A percentile compares a stretch with the other conserved stretches of the same genome.
phyloP scores from a whole-genome alignment of 768 basidiomycete species.

The Hericium alpestre region DNA sequence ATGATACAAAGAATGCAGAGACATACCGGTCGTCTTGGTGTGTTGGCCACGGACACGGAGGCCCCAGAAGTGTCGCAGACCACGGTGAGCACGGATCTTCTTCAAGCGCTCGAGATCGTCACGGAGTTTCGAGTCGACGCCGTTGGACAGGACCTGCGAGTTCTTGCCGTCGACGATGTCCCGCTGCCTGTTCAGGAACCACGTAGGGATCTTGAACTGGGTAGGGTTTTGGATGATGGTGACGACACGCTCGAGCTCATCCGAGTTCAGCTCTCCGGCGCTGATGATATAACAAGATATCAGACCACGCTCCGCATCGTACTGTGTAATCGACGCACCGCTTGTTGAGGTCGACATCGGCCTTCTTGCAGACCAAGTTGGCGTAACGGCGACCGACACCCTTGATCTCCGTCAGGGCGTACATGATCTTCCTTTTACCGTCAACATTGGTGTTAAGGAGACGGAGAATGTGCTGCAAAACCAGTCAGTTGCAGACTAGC shows the following conservation, averaged over 20 bases:
- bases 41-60: constrained; percentile 95
- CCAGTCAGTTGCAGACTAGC: not conserved
- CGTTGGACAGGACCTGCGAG: constrained; percentile 91
- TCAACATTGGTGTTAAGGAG: constrained; percentile 99
- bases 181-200: constrained; percentile 99
- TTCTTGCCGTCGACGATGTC: constrained; percentile 97
- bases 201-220: constrained; percentile 98
- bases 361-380: constrained; percentile 99
- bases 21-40: constrained; percentile 93
- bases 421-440: constrained; percentile 99
- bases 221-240: constrained; percentile 99
- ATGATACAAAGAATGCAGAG: not conserved
- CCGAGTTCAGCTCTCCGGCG: constrained; percentile 98
- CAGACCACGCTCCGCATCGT: too few relatives aligned
- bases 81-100: constrained; percentile 97
- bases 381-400: constrained; percentile 99
- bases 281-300: constrained; percentile 29
- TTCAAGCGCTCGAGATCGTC: constrained; percentile 97
- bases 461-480: constrained; percentile 88
- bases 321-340: constrained; percentile 46
- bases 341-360: constrained; percentile 97
- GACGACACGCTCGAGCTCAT: constrained; percentile 97
- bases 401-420: constrained; percentile 99
- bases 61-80: constrained; percentile 88
- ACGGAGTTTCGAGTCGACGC: constrained; percentile 94